phyloP scores from a whole-genome alignment of 2,329 filamentous ascomycete genomes.

The Chaetomium sp. region DNA sequence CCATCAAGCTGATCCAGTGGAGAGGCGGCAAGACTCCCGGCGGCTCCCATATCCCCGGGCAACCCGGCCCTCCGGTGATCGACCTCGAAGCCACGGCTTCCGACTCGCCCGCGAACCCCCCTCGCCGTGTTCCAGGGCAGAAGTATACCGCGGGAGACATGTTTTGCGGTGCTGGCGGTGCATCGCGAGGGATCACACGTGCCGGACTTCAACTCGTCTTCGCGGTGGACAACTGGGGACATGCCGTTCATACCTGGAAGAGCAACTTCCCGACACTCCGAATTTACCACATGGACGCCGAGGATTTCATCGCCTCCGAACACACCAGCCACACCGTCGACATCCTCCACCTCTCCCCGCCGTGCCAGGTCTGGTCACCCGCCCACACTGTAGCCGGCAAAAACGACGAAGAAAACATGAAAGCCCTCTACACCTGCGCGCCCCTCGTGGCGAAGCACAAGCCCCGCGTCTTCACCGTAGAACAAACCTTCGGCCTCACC shows the following conservation, averaged over 20 bases:
- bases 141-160: constrained; percentile 64
- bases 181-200: constrained; percentile 54
- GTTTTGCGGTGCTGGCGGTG: constrained; percentile 68
- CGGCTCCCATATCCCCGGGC: constrained; percentile 33
- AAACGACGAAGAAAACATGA: constrained; percentile 62
- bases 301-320: constrained; percentile 40
- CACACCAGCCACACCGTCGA: constrained; percentile 45
- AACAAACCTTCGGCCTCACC: constrained; percentile 68
- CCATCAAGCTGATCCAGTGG: constrained; percentile 31
- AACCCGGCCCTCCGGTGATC: constrained; percentile 13
- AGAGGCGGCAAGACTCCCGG: constrained; percentile 34
- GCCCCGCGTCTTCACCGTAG: constrained; percentile 67
- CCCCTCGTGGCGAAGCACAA: constrained; percentile 50
- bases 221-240: constrained; percentile 56
- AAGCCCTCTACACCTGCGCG: constrained; percentile 47
- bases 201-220: constrained; percentile 53
- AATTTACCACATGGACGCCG: constrained; percentile 42
- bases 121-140: constrained; percentile 28
- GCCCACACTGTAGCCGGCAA: constrained; percentile 56
- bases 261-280: constrained; percentile 49
- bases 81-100: constrained; percentile 22
- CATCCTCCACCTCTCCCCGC: constrained; percentile 67
- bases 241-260: constrained; percentile 52
- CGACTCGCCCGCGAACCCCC: neutral
- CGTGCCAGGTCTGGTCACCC: constrained; percentile 70